Base-by-base conservation (phyloP, 2,329 filamentous ascomycete genomes). In the Colletotrichum lini region DNA sequence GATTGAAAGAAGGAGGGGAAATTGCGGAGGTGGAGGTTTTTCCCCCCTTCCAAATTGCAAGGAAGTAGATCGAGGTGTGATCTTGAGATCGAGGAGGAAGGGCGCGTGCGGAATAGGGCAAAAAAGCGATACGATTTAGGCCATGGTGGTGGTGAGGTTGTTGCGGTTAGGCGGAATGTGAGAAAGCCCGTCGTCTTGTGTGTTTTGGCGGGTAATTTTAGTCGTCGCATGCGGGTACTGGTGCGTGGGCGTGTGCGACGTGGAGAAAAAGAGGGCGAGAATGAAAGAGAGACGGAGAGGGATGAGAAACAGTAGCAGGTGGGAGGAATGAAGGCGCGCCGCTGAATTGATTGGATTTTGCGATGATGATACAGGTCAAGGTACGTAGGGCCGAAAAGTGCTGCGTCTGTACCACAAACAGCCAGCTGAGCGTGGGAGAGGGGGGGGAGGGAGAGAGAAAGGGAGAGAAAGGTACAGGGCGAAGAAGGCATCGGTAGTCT, bases 261-360 rank as follows among this genome's bases (percentile, higher is more conserved):
- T 35, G 44, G 13, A 47, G 49, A 53, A 26, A 18, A 23, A n/a
- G 30, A 54, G 52, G n/a, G 26, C 13, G 52, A 18, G 18, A n/a
- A 10, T 9, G 26, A 53, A 10, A 35, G 50, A 53, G 26, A 13
- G 30, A 35, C 45, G 23, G 42, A 54, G 49, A 45, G 63, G 47
- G 42, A 38, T 38, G 35, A 38, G 35, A 38, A 38, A 38, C 35
- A 38, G 35, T 38, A 3, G 8, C 35, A 52, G 44, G 52, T 23
- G 52, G n/a, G 35, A 65, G 54, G 60, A 68, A 68, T 58, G 66
- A 54, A 58, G 50, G 30, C 21, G 50, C 60, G 60, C 12, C 35
- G 45, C 30, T 40, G 38, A 10, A 38, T 10, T 8, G 35, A 10
- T 38, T 21, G 23, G 63, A 40, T 44, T 38, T 38, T 38, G 35